Percentiles rank a stretch among this genome's conserved stretches.
Conservation (phyloP, 345 rosid species). For the Eucalyptus pumila region DNA sequence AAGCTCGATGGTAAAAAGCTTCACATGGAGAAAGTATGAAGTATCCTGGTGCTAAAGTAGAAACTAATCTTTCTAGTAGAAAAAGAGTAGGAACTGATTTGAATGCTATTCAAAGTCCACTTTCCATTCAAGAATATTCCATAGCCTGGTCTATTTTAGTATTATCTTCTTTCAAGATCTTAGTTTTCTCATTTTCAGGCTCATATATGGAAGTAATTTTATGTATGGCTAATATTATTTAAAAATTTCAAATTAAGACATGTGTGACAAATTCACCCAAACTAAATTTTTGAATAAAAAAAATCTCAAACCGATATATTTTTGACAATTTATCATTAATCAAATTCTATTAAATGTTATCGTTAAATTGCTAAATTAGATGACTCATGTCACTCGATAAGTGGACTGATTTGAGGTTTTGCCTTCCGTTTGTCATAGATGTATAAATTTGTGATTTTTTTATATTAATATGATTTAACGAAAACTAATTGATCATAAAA, state of each 20-base stretch:
- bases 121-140: background rate
- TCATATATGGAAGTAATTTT: background rate
- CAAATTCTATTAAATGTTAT: no score
- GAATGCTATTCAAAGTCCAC: background rate
- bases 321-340: no score
- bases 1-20: background rate
- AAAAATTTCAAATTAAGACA: no score
- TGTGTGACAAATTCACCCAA: rapidly evolving
- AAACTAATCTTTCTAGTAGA: background rate
- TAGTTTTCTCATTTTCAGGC: background rate
- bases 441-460: no score
- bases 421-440: no score
- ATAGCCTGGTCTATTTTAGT: background rate
- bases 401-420: background rate
- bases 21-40: background rate
- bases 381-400: rapidly evolving
- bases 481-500: no score
- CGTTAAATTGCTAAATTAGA: no score
- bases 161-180: background rate
- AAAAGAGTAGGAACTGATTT: background rate
- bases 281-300: no score
- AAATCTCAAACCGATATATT: no score
- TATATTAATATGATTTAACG: no score
- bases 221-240: background rate
- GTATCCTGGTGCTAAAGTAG: background rate